phyloP scores from a whole-genome alignment of 257 asterid species.

The Ehretia macrophylla region DNA sequence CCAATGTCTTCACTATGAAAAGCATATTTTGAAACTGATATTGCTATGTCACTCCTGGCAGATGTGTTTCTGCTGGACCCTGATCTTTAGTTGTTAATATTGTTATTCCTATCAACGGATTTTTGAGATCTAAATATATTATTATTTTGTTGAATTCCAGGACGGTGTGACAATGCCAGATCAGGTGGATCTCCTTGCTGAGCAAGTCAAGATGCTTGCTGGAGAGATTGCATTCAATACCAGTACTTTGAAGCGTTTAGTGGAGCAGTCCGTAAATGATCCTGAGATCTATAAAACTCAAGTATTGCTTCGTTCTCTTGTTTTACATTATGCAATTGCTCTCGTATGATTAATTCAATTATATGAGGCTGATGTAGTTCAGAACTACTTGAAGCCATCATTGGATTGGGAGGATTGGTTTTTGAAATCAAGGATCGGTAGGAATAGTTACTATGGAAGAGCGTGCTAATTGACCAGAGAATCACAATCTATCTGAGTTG shows the following conservation, averaged over 20 bases:
- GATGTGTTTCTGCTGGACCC: not conserved
- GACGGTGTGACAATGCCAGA: constrained; percentile 74
- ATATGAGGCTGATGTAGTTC: no score
- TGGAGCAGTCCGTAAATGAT: constrained; percentile 76
- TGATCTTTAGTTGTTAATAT: not conserved
- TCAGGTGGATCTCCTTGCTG: constrained; percentile 89
- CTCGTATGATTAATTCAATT: not conserved
- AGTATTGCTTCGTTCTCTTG: constrained; percentile 35
- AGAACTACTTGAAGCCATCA: no score
- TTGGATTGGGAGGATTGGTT: no score
- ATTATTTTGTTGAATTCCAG: constrained; percentile 32
- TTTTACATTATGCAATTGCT: not conserved
- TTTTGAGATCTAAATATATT: constrained; percentile 1
- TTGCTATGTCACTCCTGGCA: not conserved
- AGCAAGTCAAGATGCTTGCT: constrained; percentile 98
- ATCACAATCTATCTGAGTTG: no score
- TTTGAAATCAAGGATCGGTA: no score
- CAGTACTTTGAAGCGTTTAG: constrained; percentile 85
- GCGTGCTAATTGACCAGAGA: no score
- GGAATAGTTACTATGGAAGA: no score
- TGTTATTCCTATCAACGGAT: not conserved
- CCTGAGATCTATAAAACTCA: constrained; percentile 74
- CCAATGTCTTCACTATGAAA: not conserved
- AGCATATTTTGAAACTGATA: no score
- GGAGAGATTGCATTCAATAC: constrained; percentile 96